Evolutionary conservation across 768 basidiomycete species (phyloP), one percentile per base, ranked within the genome.

Genomic region (Chlorophyllum brunneum): DNA sequence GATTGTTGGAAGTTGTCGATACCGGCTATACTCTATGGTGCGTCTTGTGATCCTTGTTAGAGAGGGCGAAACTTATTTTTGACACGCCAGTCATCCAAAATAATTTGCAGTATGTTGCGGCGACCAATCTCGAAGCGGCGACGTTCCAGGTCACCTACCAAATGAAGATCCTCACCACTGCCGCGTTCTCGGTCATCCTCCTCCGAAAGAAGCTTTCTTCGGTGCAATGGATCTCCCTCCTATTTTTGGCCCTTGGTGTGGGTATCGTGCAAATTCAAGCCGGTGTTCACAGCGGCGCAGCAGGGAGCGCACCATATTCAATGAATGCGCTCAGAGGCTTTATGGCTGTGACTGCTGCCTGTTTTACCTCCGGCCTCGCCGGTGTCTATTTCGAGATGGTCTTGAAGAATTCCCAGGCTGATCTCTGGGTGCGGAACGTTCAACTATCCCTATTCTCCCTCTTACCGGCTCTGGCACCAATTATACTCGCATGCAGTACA

Each of bases 341-440:
- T 69, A 63, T 88, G 42, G 95, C 95, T 1, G 95, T 98, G 46
- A 77, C 82, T 5, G 82, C 86, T 11, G 94, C 95, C 0, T 98
- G 95, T 72, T 83, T 95, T 65, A 97, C 95, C 0, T 95, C 93
- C 0, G 95, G 95, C 22, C 82, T 98, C 39, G 95, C 95, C 0
- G 95, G 95, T 5, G 95, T 98, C 23, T 98, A 98, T 71, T 98
- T 98, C 59, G 95, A 98, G 72, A 94, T 95, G 88, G 93, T 94
- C 30, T 75, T 95, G 58, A 98, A 95, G 73, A 86, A 87, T 59
- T 88, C 90, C 2, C 85, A 85, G 59, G 79, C 85, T 3, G 92
- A 97, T 69, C 77, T 98, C 9, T 98, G 95, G 95, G 85, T 95
- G 53, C 88, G 95, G 63, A 98, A 98, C 66, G 88, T 95, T 55